Evolutionary conservation across 2,329 filamentous ascomycete species (phyloP).

Genomic region (Pezicula carpinea): DNA sequence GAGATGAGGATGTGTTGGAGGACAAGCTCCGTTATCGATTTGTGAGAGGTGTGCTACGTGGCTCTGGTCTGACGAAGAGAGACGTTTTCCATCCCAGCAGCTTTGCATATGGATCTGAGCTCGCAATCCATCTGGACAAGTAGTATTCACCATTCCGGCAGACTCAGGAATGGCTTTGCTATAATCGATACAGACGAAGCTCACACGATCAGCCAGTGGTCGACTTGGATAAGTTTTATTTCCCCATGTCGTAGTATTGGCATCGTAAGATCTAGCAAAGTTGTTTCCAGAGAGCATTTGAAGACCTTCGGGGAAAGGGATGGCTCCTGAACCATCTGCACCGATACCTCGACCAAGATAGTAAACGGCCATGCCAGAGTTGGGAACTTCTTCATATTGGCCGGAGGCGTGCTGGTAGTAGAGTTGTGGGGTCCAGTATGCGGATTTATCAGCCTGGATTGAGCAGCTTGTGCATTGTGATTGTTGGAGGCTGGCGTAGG

Average conservation of each 20-base stretch:
- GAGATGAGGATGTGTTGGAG: slow-evolving; percentile 7
- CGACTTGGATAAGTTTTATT: slow-evolving; percentile 27
- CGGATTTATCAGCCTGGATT: slow-evolving; percentile 72
- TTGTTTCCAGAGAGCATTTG: slow-evolving; percentile 20
- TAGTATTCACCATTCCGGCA: slow-evolving; percentile 50
- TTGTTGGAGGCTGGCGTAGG: slow-evolving; percentile 48
- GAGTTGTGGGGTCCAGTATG: slow-evolving; percentile 24
- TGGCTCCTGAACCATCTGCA: not conserved
- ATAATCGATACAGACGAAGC: slow-evolving; percentile 7
- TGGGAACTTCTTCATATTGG: slow-evolving; percentile 56
- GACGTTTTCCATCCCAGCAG: slow-evolving; percentile 56
- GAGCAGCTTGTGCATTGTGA: slow-evolving; percentile 73
- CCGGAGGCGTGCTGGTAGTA: slow-evolving; percentile 8
- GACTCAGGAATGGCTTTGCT: slow-evolving; percentile 29
- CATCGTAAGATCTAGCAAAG: slow-evolving; percentile 28
- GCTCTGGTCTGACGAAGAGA: slow-evolving; percentile 38
- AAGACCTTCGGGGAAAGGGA: slow-evolving; percentile 5
- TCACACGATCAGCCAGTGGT: slow-evolving; percentile 27
- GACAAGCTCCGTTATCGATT: slow-evolving; percentile 25
- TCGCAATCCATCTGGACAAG: slow-evolving; percentile 55
- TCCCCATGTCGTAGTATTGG: slow-evolving; percentile 28
- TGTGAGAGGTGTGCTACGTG: slow-evolving; percentile 35
- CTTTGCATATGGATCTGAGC: slow-evolving; percentile 59
- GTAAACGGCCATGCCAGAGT: slow-evolving; percentile 39
- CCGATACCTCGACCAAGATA: slow-evolving; percentile 36